These are phyloP conservation scores for Mycena capillaripes DNA, from an alignment of 768 basidiomycete genomes.

Conservation along the genomic window DNA sequence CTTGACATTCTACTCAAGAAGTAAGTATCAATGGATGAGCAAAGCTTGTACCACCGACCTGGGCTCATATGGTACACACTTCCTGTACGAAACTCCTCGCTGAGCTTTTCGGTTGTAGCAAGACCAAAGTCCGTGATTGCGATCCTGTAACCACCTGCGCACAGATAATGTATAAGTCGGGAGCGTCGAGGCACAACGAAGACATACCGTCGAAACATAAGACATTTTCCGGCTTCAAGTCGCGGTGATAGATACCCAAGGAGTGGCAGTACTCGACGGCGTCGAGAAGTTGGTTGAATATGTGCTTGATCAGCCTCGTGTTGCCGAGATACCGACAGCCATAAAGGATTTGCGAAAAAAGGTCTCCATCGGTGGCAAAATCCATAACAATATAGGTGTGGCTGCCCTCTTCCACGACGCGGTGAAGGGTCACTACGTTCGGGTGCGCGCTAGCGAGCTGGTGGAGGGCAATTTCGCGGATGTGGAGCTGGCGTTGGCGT, in stretches of 20 bases:
- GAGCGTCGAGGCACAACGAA: background rate
- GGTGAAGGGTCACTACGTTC: slow-evolving; percentile 90
- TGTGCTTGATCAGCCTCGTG: slow-evolving; percentile 85
- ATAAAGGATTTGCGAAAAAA: slow-evolving; percentile 91
- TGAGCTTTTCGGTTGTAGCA: slow-evolving; percentile 88
- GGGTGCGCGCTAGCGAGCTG: slow-evolving; percentile 81
- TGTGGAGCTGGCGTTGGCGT: slow-evolving; percentile 82
- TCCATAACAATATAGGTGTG: slow-evolving; percentile 95
- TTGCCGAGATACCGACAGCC: slow-evolving; percentile 86
- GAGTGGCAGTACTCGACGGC: slow-evolving; percentile 95
- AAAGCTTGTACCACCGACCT: slow-evolving; percentile 60
- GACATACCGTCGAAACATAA: slow-evolving; percentile 76
- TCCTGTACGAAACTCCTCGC: slow-evolving; percentile 94
- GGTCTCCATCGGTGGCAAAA: slow-evolving; percentile 90
- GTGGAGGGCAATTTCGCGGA: slow-evolving; percentile 90
- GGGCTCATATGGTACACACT: slow-evolving; percentile 99
- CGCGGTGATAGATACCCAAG: slow-evolving; percentile 94
- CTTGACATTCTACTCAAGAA: slow-evolving; percentile 84
- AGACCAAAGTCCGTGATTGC: slow-evolving; percentile 97
- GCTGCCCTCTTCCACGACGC: slow-evolving; percentile 85
- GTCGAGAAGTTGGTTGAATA: slow-evolving; percentile 95
- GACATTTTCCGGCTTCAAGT: slow-evolving; percentile 97
- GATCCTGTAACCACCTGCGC: slow-evolving; percentile 71
- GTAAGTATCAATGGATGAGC: slow-evolving; percentile 31
- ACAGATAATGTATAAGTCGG: background rate